Conservation (phyloP, 345 rosid species). For the Salix exigua region DNA sequence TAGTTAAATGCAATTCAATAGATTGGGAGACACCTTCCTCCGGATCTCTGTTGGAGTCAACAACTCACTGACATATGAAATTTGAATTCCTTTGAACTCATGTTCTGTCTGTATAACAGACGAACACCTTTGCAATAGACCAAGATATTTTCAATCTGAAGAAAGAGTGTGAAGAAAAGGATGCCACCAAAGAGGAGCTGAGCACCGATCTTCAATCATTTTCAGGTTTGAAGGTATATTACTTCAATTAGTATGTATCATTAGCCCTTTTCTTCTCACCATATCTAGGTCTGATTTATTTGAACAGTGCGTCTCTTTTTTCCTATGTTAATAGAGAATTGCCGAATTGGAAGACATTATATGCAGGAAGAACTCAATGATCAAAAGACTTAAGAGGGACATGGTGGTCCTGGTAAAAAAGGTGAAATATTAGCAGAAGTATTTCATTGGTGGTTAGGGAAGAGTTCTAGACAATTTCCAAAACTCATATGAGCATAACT, state of each 20-base stretch:
- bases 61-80: neutral
- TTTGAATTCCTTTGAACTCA: slow-evolving; percentile 3
- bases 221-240: slow-evolving; percentile 58
- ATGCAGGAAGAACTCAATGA: slow-evolving; percentile 59
- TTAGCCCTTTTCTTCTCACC: neutral
- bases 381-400: slow-evolving; percentile 73
- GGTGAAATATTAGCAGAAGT: slow-evolving; percentile 35
- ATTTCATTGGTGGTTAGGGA: neutral
- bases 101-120: slow-evolving; percentile 34
- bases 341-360: slow-evolving; percentile 75
- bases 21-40: neutral
- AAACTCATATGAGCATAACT: neutral
- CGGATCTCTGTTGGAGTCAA: neutral
- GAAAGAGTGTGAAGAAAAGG: slow-evolving; percentile 79
- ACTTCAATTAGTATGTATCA: neutral
- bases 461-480: neutral
- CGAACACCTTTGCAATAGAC: slow-evolving; percentile 50
- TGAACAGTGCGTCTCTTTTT: neutral
- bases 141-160: slow-evolving; percentile 64
- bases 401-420: slow-evolving; percentile 65
- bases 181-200: slow-evolving; percentile 67
- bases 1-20: neutral
- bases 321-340: slow-evolving; percentile 46
- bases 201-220: slow-evolving; percentile 45
- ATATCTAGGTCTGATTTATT: neutral